phyloP scores from a whole-genome alignment of 2,329 filamentous ascomycete genomes.

The Verticillium dahliae region DNA sequence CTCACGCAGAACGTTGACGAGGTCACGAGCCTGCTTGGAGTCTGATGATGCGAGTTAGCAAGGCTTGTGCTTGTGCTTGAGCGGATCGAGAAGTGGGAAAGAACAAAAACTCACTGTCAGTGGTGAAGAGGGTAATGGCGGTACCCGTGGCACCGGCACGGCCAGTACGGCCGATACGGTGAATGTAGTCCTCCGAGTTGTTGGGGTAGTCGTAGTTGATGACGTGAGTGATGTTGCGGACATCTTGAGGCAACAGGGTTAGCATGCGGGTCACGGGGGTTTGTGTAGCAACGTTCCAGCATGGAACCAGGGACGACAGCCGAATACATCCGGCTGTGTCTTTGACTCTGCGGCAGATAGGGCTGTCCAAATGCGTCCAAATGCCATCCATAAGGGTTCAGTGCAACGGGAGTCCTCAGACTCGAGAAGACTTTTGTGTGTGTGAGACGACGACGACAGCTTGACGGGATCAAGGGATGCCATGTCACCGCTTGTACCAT shows the following conservation, averaged over 20 bases:
- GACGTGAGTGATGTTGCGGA: slow-evolving; percentile 99
- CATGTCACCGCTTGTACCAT: slow-evolving; percentile 73
- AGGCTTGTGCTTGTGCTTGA: neutral
- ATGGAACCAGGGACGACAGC: slow-evolving; percentile 37
- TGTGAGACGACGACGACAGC: slow-evolving; percentile 37
- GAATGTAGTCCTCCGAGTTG: slow-evolving; percentile 98
- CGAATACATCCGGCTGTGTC: slow-evolving; percentile 44
- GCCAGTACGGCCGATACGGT: slow-evolving; percentile 92
- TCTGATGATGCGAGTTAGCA: slow-evolving; percentile 47
- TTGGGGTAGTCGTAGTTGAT: slow-evolving; percentile 99
- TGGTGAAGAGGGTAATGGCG: slow-evolving; percentile 97
- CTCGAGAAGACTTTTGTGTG: slow-evolving; percentile 51
- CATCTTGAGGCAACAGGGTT: slow-evolving; percentile 80
- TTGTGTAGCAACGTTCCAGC: slow-evolving; percentile 57
- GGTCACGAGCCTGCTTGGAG: slow-evolving; percentile 92
- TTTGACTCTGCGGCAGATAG: slow-evolving; percentile 49
- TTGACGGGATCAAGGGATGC: slow-evolving; percentile 75
- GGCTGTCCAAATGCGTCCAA: slow-evolving; percentile 55
- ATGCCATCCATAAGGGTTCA: slow-evolving; percentile 47
- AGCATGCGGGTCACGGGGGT: slow-evolving; percentile 55
- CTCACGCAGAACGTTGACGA: slow-evolving; percentile 86
- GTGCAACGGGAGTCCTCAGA: slow-evolving; percentile 48
- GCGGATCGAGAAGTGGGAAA: neutral
- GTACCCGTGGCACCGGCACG: slow-evolving; percentile 92
- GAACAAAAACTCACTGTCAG: slow-evolving; percentile 74